These are phyloP conservation scores for Naegleria gruberi DNA, from an alignment of 208 protist genomes.

Conservation along the genomic window DNA sequence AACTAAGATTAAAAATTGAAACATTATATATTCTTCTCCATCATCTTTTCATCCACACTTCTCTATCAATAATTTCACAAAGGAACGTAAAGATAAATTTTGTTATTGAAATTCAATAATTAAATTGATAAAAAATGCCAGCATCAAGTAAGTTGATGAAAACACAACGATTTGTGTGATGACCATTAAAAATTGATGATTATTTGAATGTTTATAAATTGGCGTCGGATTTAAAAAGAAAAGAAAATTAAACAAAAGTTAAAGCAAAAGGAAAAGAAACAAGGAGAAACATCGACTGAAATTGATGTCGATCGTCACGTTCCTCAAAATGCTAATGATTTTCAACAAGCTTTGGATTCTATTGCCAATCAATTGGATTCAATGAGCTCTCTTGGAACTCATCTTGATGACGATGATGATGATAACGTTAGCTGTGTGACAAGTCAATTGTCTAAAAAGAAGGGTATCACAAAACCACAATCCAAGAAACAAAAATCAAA, in stretches of 20 bases:
- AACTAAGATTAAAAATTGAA: too few species aligned
- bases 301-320: background rate
- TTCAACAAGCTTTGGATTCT: background rate
- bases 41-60: background rate
- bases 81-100: too few species aligned
- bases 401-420: background rate
- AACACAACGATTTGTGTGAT: too few species aligned
- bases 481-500: background rate
- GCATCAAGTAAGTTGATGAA: background rate
- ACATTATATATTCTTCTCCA: background rate
- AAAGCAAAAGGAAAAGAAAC: constrained; percentile 7
- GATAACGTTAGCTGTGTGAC: background rate
- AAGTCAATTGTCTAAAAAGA: background rate
- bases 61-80: too few species aligned
- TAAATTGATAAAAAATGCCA: background rate
- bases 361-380: background rate
- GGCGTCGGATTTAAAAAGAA: background rate
- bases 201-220: background rate
- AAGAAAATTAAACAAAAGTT: background rate
- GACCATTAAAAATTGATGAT: too few species aligned
- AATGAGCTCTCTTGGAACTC: background rate
- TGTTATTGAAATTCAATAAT: background rate
- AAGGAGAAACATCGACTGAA: background rate
- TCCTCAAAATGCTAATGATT: background rate
- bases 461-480: background rate